Evolutionary conservation across 2,329 filamentous ascomycete species (phyloP), one percentile per base, ranked within the genome.

Genomic region (Botrytis sinoallii): DNA sequence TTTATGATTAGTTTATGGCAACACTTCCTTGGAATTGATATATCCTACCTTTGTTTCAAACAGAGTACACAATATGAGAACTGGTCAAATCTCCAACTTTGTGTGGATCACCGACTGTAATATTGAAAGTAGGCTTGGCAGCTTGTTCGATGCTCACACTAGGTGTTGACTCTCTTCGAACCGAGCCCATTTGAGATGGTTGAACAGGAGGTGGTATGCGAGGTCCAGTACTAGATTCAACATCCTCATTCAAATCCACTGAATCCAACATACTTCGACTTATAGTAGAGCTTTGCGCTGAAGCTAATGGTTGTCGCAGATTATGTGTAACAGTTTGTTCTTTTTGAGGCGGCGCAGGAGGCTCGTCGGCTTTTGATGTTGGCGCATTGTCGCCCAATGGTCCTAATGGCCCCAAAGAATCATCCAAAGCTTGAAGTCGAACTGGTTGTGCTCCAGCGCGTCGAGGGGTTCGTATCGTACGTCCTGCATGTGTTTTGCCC

Each of bases 71-170:
- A 77, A 97, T 99, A 83, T 99, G 96, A 76, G 95, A 97, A 83
- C 93, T 97, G 14, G 96, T 98, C 82, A 98, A 84, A 83, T 98
- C 96, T 74, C 96, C 96, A 77, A 99, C 95, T 85, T 98, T 99
- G 84, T 98, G 95, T 72, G 96, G 96, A 84, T 99, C 96, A 74
- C 96, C 96, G 35, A 99, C 96, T 4, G 88, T 90, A 79, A 99
- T 98, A 68, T 93, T 86, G 83, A 98, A 99, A 60, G 86, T 92
- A 8, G 96, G 96, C 83, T 97, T 97, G 44, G 95, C 91, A 65
- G 96, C 96, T 84, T 97, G 93, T 83, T 98, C 95, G 73, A 98
- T 86, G 82, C 92, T 97, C 77, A 98, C 89, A 81, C 95, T 97
- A 29, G 95, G 94, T 80, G 85, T 90, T 77, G 81, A 88, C 80